phyloP scores from a whole-genome alignment of 257 asterid species.

The Solanum phureja region DNA sequence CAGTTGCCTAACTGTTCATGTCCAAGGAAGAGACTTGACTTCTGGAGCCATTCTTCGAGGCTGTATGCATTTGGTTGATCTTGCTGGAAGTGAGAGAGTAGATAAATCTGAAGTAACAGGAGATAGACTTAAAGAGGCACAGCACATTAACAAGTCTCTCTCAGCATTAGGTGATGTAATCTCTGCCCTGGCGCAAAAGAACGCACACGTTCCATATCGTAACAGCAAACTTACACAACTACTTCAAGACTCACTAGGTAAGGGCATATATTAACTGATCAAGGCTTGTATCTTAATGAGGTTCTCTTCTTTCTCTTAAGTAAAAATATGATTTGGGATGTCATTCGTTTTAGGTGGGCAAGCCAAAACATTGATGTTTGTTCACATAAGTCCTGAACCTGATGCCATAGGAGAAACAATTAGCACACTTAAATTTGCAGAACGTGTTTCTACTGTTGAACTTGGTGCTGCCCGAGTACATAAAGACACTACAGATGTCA shows the following conservation, averaged over 20 bases:
- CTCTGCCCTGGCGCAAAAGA: constrained; percentile 86
- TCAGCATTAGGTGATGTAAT: constrained; percentile 99
- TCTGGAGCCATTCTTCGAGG: constrained; percentile 72
- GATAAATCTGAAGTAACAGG: constrained; percentile 98
- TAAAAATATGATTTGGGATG: constrained; percentile 1
- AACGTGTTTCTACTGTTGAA: constrained; percentile 95
- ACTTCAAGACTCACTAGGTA: constrained; percentile 99
- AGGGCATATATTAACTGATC: constrained; percentile 5
- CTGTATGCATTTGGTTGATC: constrained; percentile 99
- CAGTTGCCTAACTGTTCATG: constrained; percentile 93
- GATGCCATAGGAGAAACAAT: constrained; percentile 92
- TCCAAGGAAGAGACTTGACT: constrained; percentile 88
- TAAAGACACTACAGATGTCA: constrained; percentile 69
- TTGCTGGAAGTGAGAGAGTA: constrained; percentile 99
- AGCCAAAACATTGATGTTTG: constrained; percentile 96
- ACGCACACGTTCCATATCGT: constrained; percentile 78
- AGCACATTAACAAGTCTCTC: constrained; percentile 84
- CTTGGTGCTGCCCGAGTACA: constrained; percentile 97
- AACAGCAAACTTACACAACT: constrained; percentile 96
- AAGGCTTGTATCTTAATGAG: background rate
- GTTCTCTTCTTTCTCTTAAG: background rate
- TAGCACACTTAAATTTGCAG: constrained; percentile 95
- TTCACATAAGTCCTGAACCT: constrained; percentile 89
- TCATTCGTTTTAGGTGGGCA: constrained; percentile 60
- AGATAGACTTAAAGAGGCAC: constrained; percentile 96